Conservation (phyloP, 2,329 filamentous ascomycete species). For the Monosporascus ibericus region DNA sequence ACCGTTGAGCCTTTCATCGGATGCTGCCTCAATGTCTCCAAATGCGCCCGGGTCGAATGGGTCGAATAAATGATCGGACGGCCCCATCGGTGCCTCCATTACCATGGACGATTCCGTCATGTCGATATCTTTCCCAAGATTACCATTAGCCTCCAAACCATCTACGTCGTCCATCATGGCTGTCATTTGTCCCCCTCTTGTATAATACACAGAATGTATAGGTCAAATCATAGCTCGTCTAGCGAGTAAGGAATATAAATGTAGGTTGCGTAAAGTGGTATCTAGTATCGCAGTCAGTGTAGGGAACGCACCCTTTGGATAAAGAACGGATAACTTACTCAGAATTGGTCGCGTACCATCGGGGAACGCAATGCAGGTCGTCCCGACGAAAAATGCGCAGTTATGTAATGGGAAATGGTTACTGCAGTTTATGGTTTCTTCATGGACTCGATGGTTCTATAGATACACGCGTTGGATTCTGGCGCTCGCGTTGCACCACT, state of each 20-base stretch:
- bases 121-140: background rate
- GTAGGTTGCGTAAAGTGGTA: background rate
- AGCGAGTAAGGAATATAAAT: background rate
- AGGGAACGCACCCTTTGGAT: background rate
- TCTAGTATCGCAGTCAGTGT: background rate
- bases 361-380: too few species aligned
- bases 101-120: background rate
- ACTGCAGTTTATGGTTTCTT: background rate
- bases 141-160: background rate
- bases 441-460: too few species aligned
- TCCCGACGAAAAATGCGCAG: background rate
- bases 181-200: background rate
- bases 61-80: background rate
- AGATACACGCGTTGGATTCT: background rate
- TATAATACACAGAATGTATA: background rate
- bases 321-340: background rate
- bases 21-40: background rate
- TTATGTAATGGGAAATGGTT: background rate
- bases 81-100: background rate
- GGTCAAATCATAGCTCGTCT: background rate
- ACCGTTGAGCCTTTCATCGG: too few species aligned
- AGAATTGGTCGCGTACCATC: background rate
- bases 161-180: background rate
- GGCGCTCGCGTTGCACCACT: too few species aligned
- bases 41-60: background rate